Percentiles rank a stretch among this genome's conserved stretches.
These are phyloP conservation scores for Fusarium pseudocircinatum DNA, from an alignment of 2,329 filamentous ascomycete species.

Conservation along the genomic window DNA sequence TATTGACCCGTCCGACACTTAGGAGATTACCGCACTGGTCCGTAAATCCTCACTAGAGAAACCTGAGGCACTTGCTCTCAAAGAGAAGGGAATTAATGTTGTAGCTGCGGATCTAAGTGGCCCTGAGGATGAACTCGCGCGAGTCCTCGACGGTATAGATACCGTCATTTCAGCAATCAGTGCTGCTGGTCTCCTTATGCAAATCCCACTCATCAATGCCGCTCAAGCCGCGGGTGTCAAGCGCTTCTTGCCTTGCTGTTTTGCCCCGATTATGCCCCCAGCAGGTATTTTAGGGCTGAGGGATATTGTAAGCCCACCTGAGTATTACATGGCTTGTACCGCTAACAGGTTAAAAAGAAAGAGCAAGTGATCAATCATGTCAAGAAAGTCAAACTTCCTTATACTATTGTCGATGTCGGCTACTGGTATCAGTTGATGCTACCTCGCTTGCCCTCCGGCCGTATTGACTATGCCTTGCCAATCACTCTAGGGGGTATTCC, in stretches of 20 bases:
- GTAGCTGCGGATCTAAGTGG: background rate
- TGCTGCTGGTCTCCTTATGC: background rate
- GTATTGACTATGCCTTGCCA: conserved; percentile 40
- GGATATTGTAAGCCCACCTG: background rate
- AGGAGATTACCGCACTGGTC: background rate
- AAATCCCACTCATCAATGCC: background rate
- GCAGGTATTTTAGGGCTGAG: background rate
- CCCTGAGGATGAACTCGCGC: background rate
- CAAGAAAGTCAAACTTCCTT: background rate
- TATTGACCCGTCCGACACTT: background rate
- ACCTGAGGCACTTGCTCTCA: background rate
- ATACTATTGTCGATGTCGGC: conserved; percentile 62
- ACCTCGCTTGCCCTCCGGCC: conserved; percentile 42
- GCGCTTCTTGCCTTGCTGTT: background rate
- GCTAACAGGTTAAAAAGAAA: background rate
- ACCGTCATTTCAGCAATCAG: background rate
- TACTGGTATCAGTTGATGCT: conserved; percentile 63
- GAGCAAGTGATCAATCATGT: background rate
- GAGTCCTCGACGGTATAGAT: background rate
- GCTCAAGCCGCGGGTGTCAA: background rate
- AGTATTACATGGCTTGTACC: background rate
- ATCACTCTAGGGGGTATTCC: conserved; percentile 45
- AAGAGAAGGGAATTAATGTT: background rate
- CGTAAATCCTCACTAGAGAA: background rate
- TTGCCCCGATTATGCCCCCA: background rate